Conservation (phyloP, 2,329 filamentous ascomycete species). For the Tolypocladium tropicale region DNA sequence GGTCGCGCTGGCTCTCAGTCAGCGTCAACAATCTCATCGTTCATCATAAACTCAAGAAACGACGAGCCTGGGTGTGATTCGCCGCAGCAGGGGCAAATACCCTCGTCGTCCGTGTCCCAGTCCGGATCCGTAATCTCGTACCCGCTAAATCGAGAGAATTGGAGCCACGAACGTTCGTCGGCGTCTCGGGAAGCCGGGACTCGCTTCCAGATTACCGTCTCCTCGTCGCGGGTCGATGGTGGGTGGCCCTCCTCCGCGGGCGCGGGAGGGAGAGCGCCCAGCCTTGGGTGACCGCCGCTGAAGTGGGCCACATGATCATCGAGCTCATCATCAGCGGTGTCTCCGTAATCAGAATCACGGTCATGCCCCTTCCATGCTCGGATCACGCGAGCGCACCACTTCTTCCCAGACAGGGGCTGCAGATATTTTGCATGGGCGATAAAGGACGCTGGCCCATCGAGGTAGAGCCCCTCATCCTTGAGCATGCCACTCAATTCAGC, state of each 20-base stretch:
- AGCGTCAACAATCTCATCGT: conserved; percentile 10
- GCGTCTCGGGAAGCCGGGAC: conserved; percentile 31
- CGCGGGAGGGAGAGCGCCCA: conserved; percentile 26
- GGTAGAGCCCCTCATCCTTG: conserved; percentile 41
- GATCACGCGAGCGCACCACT: conserved; percentile 33
- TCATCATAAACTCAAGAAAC: conserved; percentile 20
- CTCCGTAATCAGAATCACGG: conserved; percentile 13
- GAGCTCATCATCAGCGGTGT: conserved; percentile 17
- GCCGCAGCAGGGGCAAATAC: conserved; percentile 29
- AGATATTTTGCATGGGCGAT: conserved; percentile 29
- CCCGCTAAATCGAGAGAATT: conserved; percentile 32
- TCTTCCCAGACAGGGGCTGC: conserved; percentile 26
- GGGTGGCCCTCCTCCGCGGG: conserved; percentile 34
- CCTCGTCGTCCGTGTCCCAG: conserved; percentile 23
- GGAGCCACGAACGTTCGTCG: conserved; percentile 33
- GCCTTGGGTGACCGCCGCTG: conserved; percentile 15
- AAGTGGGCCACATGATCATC: conserved; percentile 11
- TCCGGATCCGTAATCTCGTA: conserved; percentile 23
- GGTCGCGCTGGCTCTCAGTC: conserved; percentile 1
- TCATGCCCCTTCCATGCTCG: conserved; percentile 28
- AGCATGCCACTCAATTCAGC: conserved; percentile 40
- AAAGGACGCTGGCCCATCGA: conserved; percentile 34
- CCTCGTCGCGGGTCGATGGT: conserved; percentile 27
- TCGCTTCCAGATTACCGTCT: conserved; percentile 40
- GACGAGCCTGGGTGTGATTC: conserved; percentile 25